Base-by-base conservation (phyloP, 805 yeast genomes). In the Yueomyces sinensis region DNA sequence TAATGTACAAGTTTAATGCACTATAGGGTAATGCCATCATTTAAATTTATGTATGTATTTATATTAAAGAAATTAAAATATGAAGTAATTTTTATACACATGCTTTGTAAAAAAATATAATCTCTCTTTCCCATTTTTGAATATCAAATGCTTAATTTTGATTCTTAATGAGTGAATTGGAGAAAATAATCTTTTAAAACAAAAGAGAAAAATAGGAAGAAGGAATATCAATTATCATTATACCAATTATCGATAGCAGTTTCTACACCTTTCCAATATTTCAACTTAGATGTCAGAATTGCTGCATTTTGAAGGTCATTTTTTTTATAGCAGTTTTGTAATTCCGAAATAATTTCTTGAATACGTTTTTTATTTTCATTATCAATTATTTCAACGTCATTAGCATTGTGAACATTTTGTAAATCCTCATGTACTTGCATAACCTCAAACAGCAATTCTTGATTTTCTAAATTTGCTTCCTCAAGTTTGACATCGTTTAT, bases 391-490 rank as follows among this genome's bases (percentile, higher is more conserved):
- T 57, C 66, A 23, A 82, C 62, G 32, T 82, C 94, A 3, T 64
- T 58, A 33, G 72, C 79, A 34, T 57, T 59, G 1, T 62, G 59
- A 4, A 83, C 76, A 42, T 73, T 73, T 40, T 82, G 93, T 37
- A 87, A 60, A 29, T 72, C 70, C 55, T 89, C 98, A 52, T 87
- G 91, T 4, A 83, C 74, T 43, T 84, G 93, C 58, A 89, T 62
- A 17, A 89, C 80, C 30, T 73, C 72, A 77, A 83, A 71, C 29
- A 89, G 59, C 49, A 82, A 59, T 13, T 62, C 68, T 37, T 76
- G 73, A 39, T 74, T 72, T 32, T 56, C 59, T 32, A 59, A 63
- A 11, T 20, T 20, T 44, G 63, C 75, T 44, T 87, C 95, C 18
- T 70, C 58, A 24, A 81, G 58, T 42, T 81, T 83, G 19, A 71